Conservation (phyloP, 495 filamentous ascomycete species). For the Pseudomonodictys pantanalensis region DNA sequence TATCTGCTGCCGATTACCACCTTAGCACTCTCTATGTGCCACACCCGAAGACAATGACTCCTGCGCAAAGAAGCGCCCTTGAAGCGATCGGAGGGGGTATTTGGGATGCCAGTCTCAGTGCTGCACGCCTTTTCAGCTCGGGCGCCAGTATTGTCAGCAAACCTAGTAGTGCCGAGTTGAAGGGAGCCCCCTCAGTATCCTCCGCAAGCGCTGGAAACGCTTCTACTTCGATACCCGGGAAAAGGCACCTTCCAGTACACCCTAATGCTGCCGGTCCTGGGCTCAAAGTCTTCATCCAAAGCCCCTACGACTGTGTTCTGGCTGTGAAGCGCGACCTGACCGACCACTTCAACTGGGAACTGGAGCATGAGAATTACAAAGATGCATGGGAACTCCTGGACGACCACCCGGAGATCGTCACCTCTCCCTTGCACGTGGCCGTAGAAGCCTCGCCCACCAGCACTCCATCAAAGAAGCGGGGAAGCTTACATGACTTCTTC, state of each 20-base stretch:
- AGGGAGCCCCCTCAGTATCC: conserved; percentile 45
- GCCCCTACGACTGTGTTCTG: conserved; percentile 90
- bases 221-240: conserved; percentile 15
- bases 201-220: conserved; percentile 48
- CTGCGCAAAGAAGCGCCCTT: conserved; percentile 63
- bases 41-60: conserved; percentile 55
- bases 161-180: conserved; percentile 45
- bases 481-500: conserved; percentile 71
- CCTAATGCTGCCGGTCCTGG: conserved; percentile 55
- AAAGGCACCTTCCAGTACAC: conserved; percentile 32
- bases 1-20: conserved; percentile 92
- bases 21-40: conserved; percentile 76
- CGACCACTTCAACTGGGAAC: conserved; percentile 81
- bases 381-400: conserved; percentile 86
- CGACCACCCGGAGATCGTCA: conserved; percentile 72
- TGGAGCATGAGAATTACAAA: conserved; percentile 73
- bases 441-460: conserved; percentile 42
- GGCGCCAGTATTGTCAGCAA: conserved; percentile 72
- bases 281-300: conserved; percentile 91
- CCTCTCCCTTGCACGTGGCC: conserved; percentile 41
- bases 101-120: conserved; percentile 81
- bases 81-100: conserved; percentile 64
- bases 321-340: conserved; percentile 78
- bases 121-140: conserved; percentile 79
- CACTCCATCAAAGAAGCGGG: conserved; percentile 52